Conservation (phyloP, 179 eudicot genomes). For the Silene noctiflora region DNA sequence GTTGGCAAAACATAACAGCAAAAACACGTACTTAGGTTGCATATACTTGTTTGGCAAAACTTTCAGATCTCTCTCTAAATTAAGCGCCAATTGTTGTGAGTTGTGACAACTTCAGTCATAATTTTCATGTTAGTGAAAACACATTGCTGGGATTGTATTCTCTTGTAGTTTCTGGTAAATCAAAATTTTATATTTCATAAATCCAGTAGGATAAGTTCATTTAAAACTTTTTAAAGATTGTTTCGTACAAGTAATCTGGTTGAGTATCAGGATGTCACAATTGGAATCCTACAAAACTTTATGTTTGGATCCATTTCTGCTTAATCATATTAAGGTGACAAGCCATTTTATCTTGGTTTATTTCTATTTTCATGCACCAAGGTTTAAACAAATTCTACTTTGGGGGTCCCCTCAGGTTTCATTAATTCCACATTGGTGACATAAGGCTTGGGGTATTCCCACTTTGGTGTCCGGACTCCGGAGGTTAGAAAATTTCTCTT, state of each 20-base stretch:
- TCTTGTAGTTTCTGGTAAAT: not conserved
- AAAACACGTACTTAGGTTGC: not conserved
- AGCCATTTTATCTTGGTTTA: not conserved
- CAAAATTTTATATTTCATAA: not conserved
- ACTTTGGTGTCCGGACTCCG: no score
- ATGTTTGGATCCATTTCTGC: not conserved
- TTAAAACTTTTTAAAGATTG: not conserved
- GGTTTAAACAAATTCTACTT: not conserved
- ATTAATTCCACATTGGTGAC: not conserved
- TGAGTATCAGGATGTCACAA: not conserved
- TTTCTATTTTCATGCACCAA: not conserved
- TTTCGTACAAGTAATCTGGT: not conserved
- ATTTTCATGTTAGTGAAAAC: not conserved
- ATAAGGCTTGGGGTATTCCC: not conserved
- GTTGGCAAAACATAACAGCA: not conserved
- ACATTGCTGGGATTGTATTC: not conserved
- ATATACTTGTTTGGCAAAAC: not conserved
- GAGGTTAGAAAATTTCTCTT: no score
- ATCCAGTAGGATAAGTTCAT: not conserved
- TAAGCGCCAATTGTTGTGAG: not conserved
- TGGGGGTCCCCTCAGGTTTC: not conserved
- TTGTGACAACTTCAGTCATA: not conserved
- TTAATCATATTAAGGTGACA: not conserved
- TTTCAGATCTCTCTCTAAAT: not conserved
- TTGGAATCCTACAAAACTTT: not conserved